Evolutionary conservation across 2,329 filamentous ascomycete genomes (phyloP), one percentile per base, ranked within the genome.

Genomic region (Fusarium sp.): DNA sequence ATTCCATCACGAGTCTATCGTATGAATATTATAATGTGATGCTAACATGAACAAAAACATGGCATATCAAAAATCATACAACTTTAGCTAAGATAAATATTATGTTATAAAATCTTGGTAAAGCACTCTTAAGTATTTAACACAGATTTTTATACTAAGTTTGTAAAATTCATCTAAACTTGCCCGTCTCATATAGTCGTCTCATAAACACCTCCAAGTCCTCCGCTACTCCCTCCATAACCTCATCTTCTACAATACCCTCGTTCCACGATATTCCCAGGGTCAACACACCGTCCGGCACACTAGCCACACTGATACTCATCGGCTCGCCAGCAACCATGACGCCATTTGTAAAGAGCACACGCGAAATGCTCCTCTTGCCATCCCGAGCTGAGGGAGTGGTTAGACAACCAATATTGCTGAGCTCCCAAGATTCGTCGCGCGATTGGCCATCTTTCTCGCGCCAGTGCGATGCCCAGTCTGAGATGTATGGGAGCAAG

Each of bases 251-350:
- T 2, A 85, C 70, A 6, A 79, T 72, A 0, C 74, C 76, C 12
- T 82, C 76, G 69, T 83, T 80, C 81, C 82, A 85, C 5, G 76
- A 79, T 9, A 84, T 40, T 1, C 75, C 74, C n/a, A 83, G 58
- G 2, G 72, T 76, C 41, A 87, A 59, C 0, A 70, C 70, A 0
- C 77, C 78, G 0, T 73, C 77, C 1, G 69, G 70, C 3, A 83
- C 77, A n/a, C 81, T 83, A 7, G 77, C 78, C 3, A 82, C 77
- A 54, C 80, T 84, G 24, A 85, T 56, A 2, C 69, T 71, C 3
- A 87, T 64, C 0, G 80, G 78, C 1, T 79, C 64, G 0, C 82
- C 80, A 1, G 75, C 72, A 5, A 80, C 73, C 55, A 77, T 77
- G 24, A 80, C 77, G 0, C 81, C 78, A 55, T 85, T 84, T 0